Base-by-base conservation (phyloP, 495 filamentous ascomycete species). In the Rhypophila decipiens region DNA sequence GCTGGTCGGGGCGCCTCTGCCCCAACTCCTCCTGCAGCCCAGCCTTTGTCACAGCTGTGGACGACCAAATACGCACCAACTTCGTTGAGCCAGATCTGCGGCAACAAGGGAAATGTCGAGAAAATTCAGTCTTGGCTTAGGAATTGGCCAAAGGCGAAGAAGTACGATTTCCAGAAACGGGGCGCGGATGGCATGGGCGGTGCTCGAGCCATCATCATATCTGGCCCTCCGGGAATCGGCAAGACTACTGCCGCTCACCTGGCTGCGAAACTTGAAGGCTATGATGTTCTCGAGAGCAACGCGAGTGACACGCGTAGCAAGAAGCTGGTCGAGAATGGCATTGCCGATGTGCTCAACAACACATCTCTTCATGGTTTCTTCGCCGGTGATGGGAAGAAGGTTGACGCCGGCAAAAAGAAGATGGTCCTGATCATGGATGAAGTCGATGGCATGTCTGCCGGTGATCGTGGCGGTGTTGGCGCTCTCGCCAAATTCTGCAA, bases 401-500 rank as follows among this genome's bases (percentile, higher is more conserved):
- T 95, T 4, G 83, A 96, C 44, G 69, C 70, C 23, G 74, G 72
- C 18, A 97, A 90, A 67, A 91, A 90, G 70, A 95, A 95, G 49
- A 78, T 96, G 21, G 87, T 96, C 8, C 71, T 99, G 11, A 85
- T 99, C 70, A 96, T 99, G 94, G 93, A 99, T 56, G 93, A 99
- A 65, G 93, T 99, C 5, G 93, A 99, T 59, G 93, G 93, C 27
- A 99, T 99, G 93, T 96, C 90, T 39, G 90, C 90, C 35, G 93
- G 93, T 56, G 93, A 99, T 63, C 82, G 93, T 36, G 93, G 93
- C 53, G 93, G 93, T 60, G 94, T 99, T 34, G 93, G 90, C 18
- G 91, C 94, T 24, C 74, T 99, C 31, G 91, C 93, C 40, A 84
- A 89, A 39, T 80, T 96, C 36, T 96, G 90, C 69, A 96, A 86